These are phyloP conservation scores for Diaporthe humulicola DNA, from an alignment of 2,329 filamentous ascomycete genomes.

Conservation along the genomic window DNA sequence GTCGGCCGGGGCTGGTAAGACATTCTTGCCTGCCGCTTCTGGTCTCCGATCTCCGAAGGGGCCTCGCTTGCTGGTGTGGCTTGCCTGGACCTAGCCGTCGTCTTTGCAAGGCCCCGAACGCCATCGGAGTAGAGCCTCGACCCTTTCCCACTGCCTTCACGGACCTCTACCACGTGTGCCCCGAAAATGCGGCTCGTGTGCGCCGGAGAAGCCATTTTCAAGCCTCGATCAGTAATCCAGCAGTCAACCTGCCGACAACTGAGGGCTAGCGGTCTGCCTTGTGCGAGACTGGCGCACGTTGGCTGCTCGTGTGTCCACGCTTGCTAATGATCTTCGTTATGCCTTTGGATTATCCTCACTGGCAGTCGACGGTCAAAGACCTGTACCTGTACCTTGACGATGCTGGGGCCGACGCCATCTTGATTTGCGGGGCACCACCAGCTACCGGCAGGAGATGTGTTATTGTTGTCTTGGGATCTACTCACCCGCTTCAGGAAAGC, in stretches of 20 bases:
- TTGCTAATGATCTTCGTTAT: neutral
- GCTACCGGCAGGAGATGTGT: neutral
- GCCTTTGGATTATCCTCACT: neutral
- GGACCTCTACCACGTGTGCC: slow-evolving; percentile 15
- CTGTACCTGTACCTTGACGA: too few relatives aligned
- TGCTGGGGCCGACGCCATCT: too few relatives aligned
- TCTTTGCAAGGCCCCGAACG: slow-evolving; percentile 14
- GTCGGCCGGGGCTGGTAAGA: neutral
- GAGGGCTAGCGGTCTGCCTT: neutral
- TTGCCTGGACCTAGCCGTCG: neutral
- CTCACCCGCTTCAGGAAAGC: slow-evolving; percentile 1
- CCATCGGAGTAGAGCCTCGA: slow-evolving; percentile 12
- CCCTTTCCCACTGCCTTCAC: neutral
- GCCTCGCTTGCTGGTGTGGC: slow-evolving; percentile 9
- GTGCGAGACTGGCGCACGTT: neutral
- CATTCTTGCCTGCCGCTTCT: neutral
- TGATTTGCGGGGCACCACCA: neutral
- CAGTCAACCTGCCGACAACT: neutral
- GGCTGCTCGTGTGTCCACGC: neutral
- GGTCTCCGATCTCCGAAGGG: slow-evolving; percentile 25
- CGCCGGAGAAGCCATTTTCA: neutral
- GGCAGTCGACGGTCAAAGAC: neutral
- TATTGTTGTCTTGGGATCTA: neutral
- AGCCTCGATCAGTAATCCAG: slow-evolving; percentile 31
- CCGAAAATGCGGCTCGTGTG: slow-evolving; percentile 18